Base-by-base conservation (phyloP, 352 stramenopile species). In the Phytophthora chlamydospora region DNA sequence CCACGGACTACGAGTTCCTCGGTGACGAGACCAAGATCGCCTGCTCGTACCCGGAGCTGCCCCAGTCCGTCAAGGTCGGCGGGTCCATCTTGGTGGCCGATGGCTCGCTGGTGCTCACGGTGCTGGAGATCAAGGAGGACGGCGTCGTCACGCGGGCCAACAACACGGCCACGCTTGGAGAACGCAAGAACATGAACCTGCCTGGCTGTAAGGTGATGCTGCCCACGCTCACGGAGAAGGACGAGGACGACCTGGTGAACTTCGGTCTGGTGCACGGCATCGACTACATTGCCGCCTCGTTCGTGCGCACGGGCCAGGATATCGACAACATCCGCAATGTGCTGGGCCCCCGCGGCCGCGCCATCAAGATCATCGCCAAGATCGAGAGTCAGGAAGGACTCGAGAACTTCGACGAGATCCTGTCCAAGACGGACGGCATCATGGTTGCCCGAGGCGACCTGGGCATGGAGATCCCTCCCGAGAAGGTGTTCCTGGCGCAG, bases 381-480 rank as follows among this genome's bases (percentile, higher is more conserved):
- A 98, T 99, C 56, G 97, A 99, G 71, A 99, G 97, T 64, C 92
- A 98, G 65, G 97, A 99, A 76, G 98, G 97, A 32, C 82, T 99
- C 12, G 75, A 96, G 36, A 98, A 96, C 73, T 95, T 98, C 67
- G 89, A 98, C 48, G 93, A 98, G 24, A 99, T 99, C 71, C 70
- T 99, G n/a, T 76, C 86, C 9, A 95, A 89, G 57, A 98, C 97
- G 11, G 97, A 99, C 75, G 96, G 93, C 40, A 98, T 99, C 77
- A 99, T 99, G 97, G 97, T 99, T 44, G 97, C 97, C 11, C 91
- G 97, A 77, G 98, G 97, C 67, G 97, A 99, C 78, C 70, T 99
- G 45, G 97, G 97, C 51, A 98, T 99, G 73, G 97, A 99, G 72
- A 99, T 99, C 76, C 86, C 74, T 45, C 93, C 95, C 0, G 94